A percentile compares a stretch with the other conserved stretches of the same genome.
Evolutionary conservation across 139 green algal genomes (phyloP).

Genomic region (Edaphochlamys debaryana): DNA sequence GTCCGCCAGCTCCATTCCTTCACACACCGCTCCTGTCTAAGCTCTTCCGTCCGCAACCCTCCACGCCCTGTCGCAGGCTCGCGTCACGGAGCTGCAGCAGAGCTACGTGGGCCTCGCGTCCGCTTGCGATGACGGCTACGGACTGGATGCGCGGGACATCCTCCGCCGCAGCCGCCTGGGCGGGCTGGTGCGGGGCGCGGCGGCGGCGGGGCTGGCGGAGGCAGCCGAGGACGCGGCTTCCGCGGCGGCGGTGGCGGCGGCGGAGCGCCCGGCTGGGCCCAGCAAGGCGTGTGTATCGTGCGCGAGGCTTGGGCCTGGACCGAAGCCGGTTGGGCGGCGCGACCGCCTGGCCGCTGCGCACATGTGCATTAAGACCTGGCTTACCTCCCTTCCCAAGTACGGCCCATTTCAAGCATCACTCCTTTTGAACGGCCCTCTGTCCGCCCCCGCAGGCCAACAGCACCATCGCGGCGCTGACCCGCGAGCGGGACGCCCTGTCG

Average conservation of each 20-base stretch:
- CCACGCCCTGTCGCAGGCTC: background rate
- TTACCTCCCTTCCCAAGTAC: too few relatives aligned
- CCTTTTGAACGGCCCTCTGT: too few relatives aligned
- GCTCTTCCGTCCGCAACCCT: too few relatives aligned
- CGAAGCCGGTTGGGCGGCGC: too few relatives aligned
- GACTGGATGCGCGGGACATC: background rate
- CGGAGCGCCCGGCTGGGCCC: too few relatives aligned
- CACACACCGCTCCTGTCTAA: too few relatives aligned
- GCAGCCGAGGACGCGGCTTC: background rate
- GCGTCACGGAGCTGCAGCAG: conserved; percentile 28
- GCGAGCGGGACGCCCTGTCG: conserved; percentile 33
- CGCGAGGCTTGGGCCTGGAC: too few relatives aligned
- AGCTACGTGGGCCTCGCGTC: conserved; percentile 12
- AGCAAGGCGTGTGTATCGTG: too few relatives aligned
- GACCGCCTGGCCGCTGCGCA: too few relatives aligned
- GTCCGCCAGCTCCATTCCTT: too few relatives aligned
- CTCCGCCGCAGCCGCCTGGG: conserved; percentile 17
- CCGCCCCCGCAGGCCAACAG: background rate
- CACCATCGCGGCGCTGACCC: background rate
- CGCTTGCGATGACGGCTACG: background rate
- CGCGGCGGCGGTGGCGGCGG: background rate
- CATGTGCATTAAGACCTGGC: too few relatives aligned
- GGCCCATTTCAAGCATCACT: too few relatives aligned
- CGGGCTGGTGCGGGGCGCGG: background rate
- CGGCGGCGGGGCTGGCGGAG: background rate